These are phyloP conservation scores for Ceratopteris richardii DNA, from an alignment of 75 land plant species.

Conservation along the genomic window DNA sequence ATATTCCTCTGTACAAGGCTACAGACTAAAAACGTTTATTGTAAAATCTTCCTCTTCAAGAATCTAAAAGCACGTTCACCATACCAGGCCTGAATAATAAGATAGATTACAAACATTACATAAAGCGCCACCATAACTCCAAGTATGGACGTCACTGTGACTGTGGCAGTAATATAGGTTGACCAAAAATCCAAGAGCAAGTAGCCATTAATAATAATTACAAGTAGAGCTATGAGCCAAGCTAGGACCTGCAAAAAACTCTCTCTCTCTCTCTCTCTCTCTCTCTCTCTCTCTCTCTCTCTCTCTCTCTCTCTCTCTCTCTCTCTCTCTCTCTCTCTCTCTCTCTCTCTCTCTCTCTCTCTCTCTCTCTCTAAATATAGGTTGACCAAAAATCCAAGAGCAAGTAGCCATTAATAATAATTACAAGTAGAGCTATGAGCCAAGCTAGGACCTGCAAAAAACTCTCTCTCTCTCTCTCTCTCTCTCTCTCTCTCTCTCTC, in stretches of 20 bases:
- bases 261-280: too few species aligned
- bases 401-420: conserved; percentile 68
- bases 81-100: conserved; percentile 14
- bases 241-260: conserved; percentile 57
- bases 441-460: conserved; percentile 63
- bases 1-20: too few species aligned
- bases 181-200: conserved; percentile 52
- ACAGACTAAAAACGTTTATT: too few species aligned
- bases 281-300: too few species aligned
- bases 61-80: conserved; percentile 1
- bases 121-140: conserved; percentile 24
- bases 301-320: too few species aligned
- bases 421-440: conserved; percentile 53
- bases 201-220: conserved; percentile 67
- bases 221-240: conserved; percentile 57
- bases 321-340: too few species aligned
- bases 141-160: conserved; percentile 8
- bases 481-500: too few species aligned
- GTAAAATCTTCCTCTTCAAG: neutral
- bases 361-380: too few species aligned
- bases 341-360: too few species aligned
- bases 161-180: conserved; percentile 22
- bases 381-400: conserved; percentile 45
- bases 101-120: conserved; percentile 40
- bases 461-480: too few species aligned